Conservation (phyloP, 2,329 filamentous ascomycete genomes). For the Byssoonygena ceratinophila region DNA sequence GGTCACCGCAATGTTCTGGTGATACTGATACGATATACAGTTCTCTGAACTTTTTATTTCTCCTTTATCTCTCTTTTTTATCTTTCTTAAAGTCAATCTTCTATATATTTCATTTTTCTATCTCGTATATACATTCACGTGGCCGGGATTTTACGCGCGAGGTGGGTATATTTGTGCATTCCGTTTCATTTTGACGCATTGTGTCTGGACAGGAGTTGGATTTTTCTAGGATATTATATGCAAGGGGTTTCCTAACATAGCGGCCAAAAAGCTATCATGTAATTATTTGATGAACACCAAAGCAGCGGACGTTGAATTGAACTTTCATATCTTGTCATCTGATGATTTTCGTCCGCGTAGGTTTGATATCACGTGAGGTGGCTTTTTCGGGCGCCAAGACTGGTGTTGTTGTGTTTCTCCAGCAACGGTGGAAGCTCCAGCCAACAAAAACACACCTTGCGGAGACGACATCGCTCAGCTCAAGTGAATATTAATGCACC, state of each 20-base stretch:
- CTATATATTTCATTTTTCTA: not conserved
- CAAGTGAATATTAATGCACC: not conserved
- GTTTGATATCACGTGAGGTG: too few species aligned
- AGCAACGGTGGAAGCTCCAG: not conserved
- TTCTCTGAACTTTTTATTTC: not conserved
- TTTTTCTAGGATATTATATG: too few species aligned
- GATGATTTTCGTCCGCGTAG: too few species aligned
- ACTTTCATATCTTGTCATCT: too few species aligned
- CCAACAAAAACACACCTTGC: not conserved
- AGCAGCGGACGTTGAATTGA: too few species aligned
- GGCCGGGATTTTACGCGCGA: not conserved
- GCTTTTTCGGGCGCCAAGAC: too few species aligned
- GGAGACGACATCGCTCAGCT: not conserved
- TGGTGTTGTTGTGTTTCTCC: not conserved
- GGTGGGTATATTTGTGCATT: not conserved
- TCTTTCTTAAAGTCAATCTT: not conserved
- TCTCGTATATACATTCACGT: too few species aligned
- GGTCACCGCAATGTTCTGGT: conserved; percentile 5
- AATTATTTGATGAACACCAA: too few species aligned
- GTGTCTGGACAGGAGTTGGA: too few species aligned
- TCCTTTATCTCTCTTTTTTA: not conserved
- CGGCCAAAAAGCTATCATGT: too few species aligned
- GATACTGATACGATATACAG: conserved; percentile 1
- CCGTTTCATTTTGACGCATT: too few species aligned
- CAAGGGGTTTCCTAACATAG: too few species aligned